Base-by-base conservation (phyloP, 345 rosid genomes). In the Laguncularia racemosa region DNA sequence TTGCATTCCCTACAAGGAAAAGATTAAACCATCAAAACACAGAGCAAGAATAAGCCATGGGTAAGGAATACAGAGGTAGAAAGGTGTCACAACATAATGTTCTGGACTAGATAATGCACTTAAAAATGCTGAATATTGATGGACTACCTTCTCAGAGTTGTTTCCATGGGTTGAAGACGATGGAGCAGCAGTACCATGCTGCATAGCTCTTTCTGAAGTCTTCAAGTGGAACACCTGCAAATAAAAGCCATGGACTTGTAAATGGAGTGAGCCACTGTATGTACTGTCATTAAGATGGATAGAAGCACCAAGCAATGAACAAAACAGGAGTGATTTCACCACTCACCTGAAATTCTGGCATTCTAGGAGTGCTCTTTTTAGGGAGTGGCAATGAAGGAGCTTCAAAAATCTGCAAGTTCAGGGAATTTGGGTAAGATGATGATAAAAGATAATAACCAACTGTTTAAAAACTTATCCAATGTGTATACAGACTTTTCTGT, bases 311-410 rank as follows among this genome's bases (percentile, higher is more conserved):
- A 60, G 23, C 46, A 53, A 46, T 16, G 52, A 55, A 68, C 52
- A 48, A 21, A 48, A n/a, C 48, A 2, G 18, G 19, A 28, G 47
- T 52, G 57, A 18, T 43, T 62, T 14, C 33, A 56, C 57, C 43
- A 76, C 86, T 68, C 72, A 89, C 99, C 47, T 81, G 95, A 77
- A 93, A 93, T 57, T 87, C 90, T 15, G 99, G 96, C 69, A 78
- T 49, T 73, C 76, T 85, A 46, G 95, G 97, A 54, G 73, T 77
- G 75, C 84, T 93, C 75, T 80, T 93, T 67, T 82, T 88, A 15
- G 73, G 87, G 14, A 82, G 74, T 46, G 95, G 89, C 73, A 87
- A 58, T 49, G 92, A 78, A 63, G 97, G 96, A 68, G 84, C 84
- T 73, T 87, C 84, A 0, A 93, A 83, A 77, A 93, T 89, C 99